Evolutionary conservation across 768 basidiomycete species (phyloP).

Genomic region (Sistotremastrum niveocremeum): DNA sequence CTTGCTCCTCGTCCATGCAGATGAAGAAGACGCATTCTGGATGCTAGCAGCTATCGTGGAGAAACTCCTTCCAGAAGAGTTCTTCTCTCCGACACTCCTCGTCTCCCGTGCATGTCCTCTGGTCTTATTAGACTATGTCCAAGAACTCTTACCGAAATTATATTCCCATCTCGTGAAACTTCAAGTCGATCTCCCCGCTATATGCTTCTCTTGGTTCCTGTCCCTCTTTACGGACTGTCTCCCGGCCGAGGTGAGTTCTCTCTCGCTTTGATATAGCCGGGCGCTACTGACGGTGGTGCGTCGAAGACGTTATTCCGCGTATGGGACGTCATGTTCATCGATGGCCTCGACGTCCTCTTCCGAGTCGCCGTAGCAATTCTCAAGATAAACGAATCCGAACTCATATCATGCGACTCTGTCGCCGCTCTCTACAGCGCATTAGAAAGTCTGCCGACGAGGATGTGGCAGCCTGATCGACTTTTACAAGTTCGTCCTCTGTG

Average conservation of each 20-base stretch:
- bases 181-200: constrained; percentile 82
- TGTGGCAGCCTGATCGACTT: constrained; percentile 89
- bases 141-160: constrained; percentile 61
- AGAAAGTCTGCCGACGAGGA: constrained; percentile 78
- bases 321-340: constrained; percentile 92
- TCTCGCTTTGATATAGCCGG: not conserved
- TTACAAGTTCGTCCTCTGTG: constrained; percentile 49
- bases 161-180: constrained; percentile 62
- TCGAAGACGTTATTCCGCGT: constrained; percentile 80
- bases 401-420: constrained; percentile 72
- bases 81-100: constrained; percentile 84
- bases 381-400: constrained; percentile 68
- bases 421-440: constrained; percentile 83
- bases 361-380: constrained; percentile 83
- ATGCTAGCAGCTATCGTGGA: constrained; percentile 82
- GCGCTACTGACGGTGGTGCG: not conserved
- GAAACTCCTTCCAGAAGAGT: constrained; percentile 77
- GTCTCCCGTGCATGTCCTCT: constrained; percentile 91
- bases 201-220: constrained; percentile 98
- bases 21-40: constrained; percentile 98
- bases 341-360: constrained; percentile 84
- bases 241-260: constrained; percentile 67
- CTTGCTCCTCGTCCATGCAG: constrained; percentile 78
- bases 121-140: constrained; percentile 79
- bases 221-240: constrained; percentile 93